Evolutionary conservation across 2,329 filamentous ascomycete species (phyloP).

Genomic region (Dothistroma pini): DNA sequence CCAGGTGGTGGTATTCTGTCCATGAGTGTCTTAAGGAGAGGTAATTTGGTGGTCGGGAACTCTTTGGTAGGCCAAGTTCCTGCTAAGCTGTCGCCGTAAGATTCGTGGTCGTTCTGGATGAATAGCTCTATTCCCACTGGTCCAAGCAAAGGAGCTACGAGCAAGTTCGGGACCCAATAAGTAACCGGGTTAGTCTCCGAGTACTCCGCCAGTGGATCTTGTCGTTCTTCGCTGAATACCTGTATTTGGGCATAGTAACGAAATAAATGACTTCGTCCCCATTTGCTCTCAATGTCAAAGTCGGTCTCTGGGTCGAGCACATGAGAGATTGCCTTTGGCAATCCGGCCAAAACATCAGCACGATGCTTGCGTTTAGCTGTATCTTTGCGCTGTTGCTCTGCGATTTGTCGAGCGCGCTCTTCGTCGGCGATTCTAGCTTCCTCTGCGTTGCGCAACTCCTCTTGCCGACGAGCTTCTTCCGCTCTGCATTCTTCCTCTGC

Average conservation of each 20-base stretch:
- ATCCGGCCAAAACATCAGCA: constrained; percentile 21
- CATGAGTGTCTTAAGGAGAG: constrained; percentile 15
- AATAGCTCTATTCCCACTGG: constrained; percentile 30
- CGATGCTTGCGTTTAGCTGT: constrained; percentile 21
- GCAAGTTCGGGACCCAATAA: constrained; percentile 30
- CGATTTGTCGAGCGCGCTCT: constrained; percentile 13
- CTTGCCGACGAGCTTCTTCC: constrained; percentile 26
- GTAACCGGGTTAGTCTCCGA: constrained; percentile 13
- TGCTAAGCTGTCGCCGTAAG: constrained; percentile 22
- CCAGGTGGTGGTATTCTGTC: background rate
- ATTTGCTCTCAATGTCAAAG: constrained; percentile 14
- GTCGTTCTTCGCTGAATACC: constrained; percentile 19
- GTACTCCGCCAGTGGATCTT: constrained; percentile 9
- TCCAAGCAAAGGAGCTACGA: constrained; percentile 32
- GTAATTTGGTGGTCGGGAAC: constrained; percentile 11
- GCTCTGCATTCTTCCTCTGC: constrained; percentile 28
- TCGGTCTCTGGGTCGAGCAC: constrained; percentile 22
- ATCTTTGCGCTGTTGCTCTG: constrained; percentile 19
- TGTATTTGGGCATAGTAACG: constrained; percentile 28
- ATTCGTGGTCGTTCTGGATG: constrained; percentile 21
- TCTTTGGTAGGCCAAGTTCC: constrained; percentile 24
- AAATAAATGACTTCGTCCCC: constrained; percentile 14
- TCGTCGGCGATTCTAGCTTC: constrained; percentile 25
- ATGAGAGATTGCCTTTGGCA: constrained; percentile 24
- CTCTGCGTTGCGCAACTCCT: constrained; percentile 20